Base-by-base conservation (phyloP, 192 early-diverging fungal species). In the Backusella sp. region DNA sequence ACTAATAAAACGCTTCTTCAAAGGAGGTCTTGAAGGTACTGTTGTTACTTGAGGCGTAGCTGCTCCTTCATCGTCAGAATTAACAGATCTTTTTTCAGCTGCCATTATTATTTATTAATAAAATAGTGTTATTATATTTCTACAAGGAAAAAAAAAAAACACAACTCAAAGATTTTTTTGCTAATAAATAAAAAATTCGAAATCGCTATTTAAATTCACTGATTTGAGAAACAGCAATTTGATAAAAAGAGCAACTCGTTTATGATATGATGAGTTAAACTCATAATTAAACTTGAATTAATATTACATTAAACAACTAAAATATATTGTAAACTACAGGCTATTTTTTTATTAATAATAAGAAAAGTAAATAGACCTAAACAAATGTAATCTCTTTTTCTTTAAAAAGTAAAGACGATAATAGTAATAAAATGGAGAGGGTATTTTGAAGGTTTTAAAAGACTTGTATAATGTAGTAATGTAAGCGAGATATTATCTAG, bases 1-100 rank as follows among this genome's bases (percentile, higher is more conserved):
- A 5, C 65, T 74, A 28, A 65, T 74, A 34, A 74, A 74, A 46
- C 73, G 34, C 12, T 74, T 74, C 62, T 74, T 74, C 37, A 74
- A 66, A 3, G 73, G 73, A 46, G 73, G 73, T 46, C 62, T 74
- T 14, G 73, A 44, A 30, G 73, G 73, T 2, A 56, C 34, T 11
- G 34, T 59, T 28, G 53, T 52, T 26, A 35, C 42, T 42, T 26
- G 66, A 28, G 41, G 19, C 11, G 52, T 9, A 14, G 37, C 4
- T 37, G 59, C 14, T 26, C 37, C 53, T 28, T 59, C 72, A 42
- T 39, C 41, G 21, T 74, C 73, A 30, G 66, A 65, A 26, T 53
- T 73, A 23, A 26, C 66, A 46, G 30, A 15, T 67, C 73, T 32
- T 32, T 74, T 74, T 67, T 74, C 66, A 30, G 28, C 73, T 19